Evolutionary conservation across 176 grass and related monocot genomes (phyloP), one percentile per base, ranked within the genome.

Genomic region (Triticum timopheevii): DNA sequence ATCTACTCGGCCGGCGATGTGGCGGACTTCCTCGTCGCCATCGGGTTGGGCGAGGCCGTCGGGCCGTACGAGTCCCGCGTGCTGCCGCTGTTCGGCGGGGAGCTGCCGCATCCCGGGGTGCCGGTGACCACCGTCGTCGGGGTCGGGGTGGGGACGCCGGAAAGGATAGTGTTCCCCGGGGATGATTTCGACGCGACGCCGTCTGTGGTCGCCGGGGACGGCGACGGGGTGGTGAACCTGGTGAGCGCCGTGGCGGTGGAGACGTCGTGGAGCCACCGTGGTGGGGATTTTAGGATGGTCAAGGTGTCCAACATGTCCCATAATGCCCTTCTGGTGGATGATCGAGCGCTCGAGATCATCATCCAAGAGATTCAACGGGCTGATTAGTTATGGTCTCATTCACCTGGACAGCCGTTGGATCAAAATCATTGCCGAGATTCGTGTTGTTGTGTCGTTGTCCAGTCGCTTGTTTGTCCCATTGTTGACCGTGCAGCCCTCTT

Each of bases 181-280:
- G 77, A 50, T 23, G 88, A 65, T 22, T 90, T 90, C 52, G 31
- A 74, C 20, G 56, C 5, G 36, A 34, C 62, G 44, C 91, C 91
- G 1, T 68, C 28, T 12, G 56, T 90, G 80, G 79, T 30, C 25
- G 79, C 76, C 34, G 88, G 88, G 8, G 88, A 93, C 75, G 91
- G 91, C 5, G 91, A 93, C 22, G 88, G 91, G 25, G 71, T 85
- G 30, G 88, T 90, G 24, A 93, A 90, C 67, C 38, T 80, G 80
- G 45, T 58, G 16, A 93, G 88, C 88, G 80, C 87, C 50, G 59
- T 93, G 20, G 80, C 76, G 35, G 84, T 93, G 10, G 73, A 93
- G 25, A 39, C 42, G 17, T 22, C 33, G 30, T 87, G 84, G 91
- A 62, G 62, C 52, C 82, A 47, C 39, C 78, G 25, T 10, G 68